Evolutionary conservation across 805 yeast species (phyloP).

Genomic region (Isabelozyma gotoi): DNA sequence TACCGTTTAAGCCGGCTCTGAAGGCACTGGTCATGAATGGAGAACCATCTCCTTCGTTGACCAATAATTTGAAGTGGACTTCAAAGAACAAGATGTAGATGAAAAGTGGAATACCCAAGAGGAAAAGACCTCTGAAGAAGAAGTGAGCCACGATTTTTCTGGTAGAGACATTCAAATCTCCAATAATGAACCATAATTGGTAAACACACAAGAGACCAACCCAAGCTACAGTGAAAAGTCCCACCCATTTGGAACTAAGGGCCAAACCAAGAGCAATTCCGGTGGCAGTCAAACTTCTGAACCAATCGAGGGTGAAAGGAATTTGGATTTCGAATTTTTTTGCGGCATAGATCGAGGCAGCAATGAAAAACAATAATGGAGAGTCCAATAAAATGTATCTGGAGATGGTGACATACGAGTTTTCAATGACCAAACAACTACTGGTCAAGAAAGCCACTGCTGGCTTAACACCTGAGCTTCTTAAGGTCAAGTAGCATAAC

Average conservation of each 20-base stretch:
- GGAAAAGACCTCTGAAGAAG: constrained; percentile 47
- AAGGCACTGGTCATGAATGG: constrained; percentile 74
- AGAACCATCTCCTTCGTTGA: constrained; percentile 67
- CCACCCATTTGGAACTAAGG: constrained; percentile 80
- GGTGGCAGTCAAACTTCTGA: constrained; percentile 57
- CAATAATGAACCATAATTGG: constrained; percentile 70
- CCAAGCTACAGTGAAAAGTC: constrained; percentile 79
- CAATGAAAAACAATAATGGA: constrained; percentile 75
- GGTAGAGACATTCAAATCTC: constrained; percentile 60
- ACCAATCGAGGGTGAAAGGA: constrained; percentile 62
- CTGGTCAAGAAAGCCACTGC: constrained; percentile 58
- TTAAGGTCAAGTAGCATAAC: constrained; percentile 64
- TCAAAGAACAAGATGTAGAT: constrained; percentile 61
- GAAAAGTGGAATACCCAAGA: constrained; percentile 58
- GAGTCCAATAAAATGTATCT: constrained; percentile 75
- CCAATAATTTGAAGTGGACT: constrained; percentile 59
- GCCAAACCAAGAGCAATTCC: constrained; percentile 75
- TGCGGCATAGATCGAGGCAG: constrained; percentile 63
- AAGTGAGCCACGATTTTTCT: constrained; percentile 47
- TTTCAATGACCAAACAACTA: constrained; percentile 60
- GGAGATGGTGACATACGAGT: constrained; percentile 68
- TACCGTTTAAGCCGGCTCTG: constrained; percentile 60
- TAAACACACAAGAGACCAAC: constrained; percentile 59
- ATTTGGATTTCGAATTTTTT: constrained; percentile 64
- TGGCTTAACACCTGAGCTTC: constrained; percentile 71